These are phyloP conservation scores for Papiliotrema fonsecae DNA, from an alignment of 1,284 basidiomycete species.

Conservation along the genomic window DNA sequence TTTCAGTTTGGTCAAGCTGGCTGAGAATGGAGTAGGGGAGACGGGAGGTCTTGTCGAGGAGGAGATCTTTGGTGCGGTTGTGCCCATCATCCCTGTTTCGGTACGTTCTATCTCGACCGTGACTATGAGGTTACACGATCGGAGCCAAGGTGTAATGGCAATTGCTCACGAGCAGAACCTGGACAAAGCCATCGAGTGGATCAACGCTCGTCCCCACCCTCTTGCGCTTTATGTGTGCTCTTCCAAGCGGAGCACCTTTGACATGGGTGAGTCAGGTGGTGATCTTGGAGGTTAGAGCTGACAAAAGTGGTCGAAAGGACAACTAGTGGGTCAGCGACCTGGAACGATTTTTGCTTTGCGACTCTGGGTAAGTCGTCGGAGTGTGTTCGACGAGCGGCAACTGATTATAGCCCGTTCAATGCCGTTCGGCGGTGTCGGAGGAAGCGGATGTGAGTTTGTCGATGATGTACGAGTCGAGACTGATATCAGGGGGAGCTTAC, in stretches of 20 bases:
- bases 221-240: slow-evolving; percentile 46
- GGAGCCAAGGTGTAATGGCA: no score
- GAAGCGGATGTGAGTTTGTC: slow-evolving; percentile 40
- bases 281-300: not conserved
- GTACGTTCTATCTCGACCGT: slow-evolving; percentile 27
- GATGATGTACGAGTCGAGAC: not conserved
- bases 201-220: slow-evolving; percentile 53
- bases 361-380: slow-evolving; percentile 21
- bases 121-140: no score
- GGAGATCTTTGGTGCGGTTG: slow-evolving; percentile 65
- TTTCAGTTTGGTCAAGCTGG: slow-evolving; percentile 51
- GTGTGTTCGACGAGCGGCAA: not conserved
- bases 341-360: slow-evolving; percentile 44
- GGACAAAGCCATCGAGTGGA: slow-evolving; percentile 66
- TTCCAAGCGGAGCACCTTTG: slow-evolving; percentile 27
- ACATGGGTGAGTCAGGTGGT: slow-evolving; percentile 25
- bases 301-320: slow-evolving; percentile 38
- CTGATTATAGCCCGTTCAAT: slow-evolving; percentile 25
- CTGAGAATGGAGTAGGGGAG: slow-evolving; percentile 56
- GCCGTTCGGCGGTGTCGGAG: slow-evolving; percentile 47
- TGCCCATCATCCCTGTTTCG: slow-evolving; percentile 71
- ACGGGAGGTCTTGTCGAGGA: slow-evolving; percentile 66
- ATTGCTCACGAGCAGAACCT: slow-evolving; percentile 50
- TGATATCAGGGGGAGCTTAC: slow-evolving; percentile 37
- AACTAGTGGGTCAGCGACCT: slow-evolving; percentile 39